Percentiles rank a stretch among this genome's conserved stretches.
Evolutionary conservation across 805 yeast species (phyloP).

Genomic region (Saturnispora dispora): DNA sequence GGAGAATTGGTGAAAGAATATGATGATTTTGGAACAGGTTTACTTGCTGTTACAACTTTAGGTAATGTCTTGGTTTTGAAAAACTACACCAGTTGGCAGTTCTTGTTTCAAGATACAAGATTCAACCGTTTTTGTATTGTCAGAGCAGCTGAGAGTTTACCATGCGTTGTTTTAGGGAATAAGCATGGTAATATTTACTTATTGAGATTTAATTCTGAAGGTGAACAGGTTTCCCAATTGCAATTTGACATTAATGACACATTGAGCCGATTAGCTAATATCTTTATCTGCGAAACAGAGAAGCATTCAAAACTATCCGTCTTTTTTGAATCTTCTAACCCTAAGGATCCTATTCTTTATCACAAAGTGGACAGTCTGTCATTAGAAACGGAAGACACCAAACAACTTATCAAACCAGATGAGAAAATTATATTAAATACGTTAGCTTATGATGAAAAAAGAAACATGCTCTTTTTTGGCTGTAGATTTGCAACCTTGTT

Average conservation of each 20-base stretch:
- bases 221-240: slow-evolving; percentile 22
- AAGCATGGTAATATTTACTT: slow-evolving; percentile 36
- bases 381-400: slow-evolving; percentile 18
- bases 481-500: slow-evolving; percentile 64
- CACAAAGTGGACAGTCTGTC: slow-evolving; percentile 27
- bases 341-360: slow-evolving; percentile 42
- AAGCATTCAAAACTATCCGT: slow-evolving; percentile 26
- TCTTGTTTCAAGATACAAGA: slow-evolving; percentile 20
- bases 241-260: slow-evolving; percentile 25
- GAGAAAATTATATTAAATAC: slow-evolving; percentile 49
- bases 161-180: slow-evolving; percentile 23
- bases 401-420: slow-evolving; percentile 20
- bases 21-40: slow-evolving; percentile 36
- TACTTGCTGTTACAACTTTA: slow-evolving; percentile 47
- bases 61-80: slow-evolving; percentile 41
- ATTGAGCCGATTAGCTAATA: slow-evolving; percentile 39
- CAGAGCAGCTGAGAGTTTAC: slow-evolving; percentile 16
- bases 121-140: slow-evolving; percentile 23
- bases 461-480: slow-evolving; percentile 47
- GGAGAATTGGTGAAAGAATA: slow-evolving; percentile 58
- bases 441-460: slow-evolving; percentile 33
- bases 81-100: slow-evolving; percentile 22
- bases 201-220: slow-evolving; percentile 32
- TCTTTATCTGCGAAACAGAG: slow-evolving; percentile 28
- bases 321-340: slow-evolving; percentile 61